These are phyloP conservation scores for Xylariaceae sp. DNA, from an alignment of 2,329 filamentous ascomycete species.

Conservation along the genomic window DNA sequence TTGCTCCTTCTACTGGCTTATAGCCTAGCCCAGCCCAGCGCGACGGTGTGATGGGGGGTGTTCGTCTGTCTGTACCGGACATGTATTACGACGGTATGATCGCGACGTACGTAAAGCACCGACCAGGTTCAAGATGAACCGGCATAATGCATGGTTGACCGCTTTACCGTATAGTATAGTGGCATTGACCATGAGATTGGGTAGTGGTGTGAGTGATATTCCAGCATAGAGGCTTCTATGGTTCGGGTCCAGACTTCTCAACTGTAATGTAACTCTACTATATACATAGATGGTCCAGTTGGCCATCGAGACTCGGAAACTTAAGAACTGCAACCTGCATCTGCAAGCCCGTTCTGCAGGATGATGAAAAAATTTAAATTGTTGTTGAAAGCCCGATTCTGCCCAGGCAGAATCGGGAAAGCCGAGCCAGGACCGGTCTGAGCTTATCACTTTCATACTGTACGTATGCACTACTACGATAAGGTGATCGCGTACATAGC, in stretches of 20 bases:
- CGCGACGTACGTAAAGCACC: background rate
- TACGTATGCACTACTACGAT: too few relatives aligned
- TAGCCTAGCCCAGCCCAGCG: conserved; percentile 6
- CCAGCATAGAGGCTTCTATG: conserved; percentile 5
- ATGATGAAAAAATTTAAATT: too few relatives aligned
- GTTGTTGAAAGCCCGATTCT: too few relatives aligned
- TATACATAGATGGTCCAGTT: conserved; percentile 4
- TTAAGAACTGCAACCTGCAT: too few relatives aligned
- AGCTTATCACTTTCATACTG: too few relatives aligned
- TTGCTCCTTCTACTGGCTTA: conserved; percentile 14
- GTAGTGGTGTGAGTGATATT: conserved; percentile 31
- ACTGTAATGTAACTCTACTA: conserved; percentile 8
- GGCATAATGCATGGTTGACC: conserved; percentile 22
- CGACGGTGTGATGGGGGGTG: background rate
- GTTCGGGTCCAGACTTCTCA: conserved; percentile 20
- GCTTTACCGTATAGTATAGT: background rate
- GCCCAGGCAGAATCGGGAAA: too few relatives aligned
- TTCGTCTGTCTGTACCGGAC: too few relatives aligned
- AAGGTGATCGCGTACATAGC: too few relatives aligned
- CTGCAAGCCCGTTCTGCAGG: too few relatives aligned
- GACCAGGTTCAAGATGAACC: conserved; percentile 14
- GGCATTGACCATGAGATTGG: conserved; percentile 14
- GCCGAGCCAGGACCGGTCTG: too few relatives aligned
- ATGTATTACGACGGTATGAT: too few relatives aligned
- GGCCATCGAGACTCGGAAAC: conserved; percentile 7